Conservation (phyloP, 1,139 yeast genomes). For the Barnettozyma hawaiiensis region DNA sequence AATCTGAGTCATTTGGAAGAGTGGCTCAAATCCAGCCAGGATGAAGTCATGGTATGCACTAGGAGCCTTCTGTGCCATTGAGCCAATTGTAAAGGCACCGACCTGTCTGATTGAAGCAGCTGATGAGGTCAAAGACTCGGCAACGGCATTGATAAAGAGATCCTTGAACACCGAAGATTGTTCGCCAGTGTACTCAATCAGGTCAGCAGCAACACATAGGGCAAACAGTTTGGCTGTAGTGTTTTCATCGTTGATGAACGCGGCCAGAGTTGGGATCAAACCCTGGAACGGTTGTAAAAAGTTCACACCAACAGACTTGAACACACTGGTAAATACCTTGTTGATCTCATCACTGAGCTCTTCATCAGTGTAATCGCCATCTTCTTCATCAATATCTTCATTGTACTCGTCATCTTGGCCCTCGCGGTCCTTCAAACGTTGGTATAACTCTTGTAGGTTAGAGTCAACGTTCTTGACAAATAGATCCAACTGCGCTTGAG, state of each 20-base stretch:
- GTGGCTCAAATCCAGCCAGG: slow-evolving; percentile 62
- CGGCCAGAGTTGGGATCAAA: slow-evolving; percentile 48
- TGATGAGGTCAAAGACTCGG: slow-evolving; percentile 57
- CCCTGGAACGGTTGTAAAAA: slow-evolving; percentile 64
- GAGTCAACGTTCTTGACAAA: slow-evolving; percentile 57
- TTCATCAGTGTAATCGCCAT: slow-evolving; percentile 85
- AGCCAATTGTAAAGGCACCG: slow-evolving; percentile 80
- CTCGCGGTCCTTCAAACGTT: slow-evolving; percentile 65
- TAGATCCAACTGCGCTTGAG: slow-evolving; percentile 49
- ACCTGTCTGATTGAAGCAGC: slow-evolving; percentile 83
- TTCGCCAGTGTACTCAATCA: slow-evolving; percentile 74
- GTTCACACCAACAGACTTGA: slow-evolving; percentile 53
- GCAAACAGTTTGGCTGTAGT: slow-evolving; percentile 72
- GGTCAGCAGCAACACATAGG: slow-evolving; percentile 71
- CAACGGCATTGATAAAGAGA: slow-evolving; percentile 55
- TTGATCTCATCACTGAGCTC: slow-evolving; percentile 82
- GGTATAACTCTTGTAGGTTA: slow-evolving; percentile 62
- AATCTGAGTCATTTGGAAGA: slow-evolving; percentile 66
- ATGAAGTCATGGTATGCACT: slow-evolving; percentile 56
- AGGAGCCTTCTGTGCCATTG: slow-evolving; percentile 79
- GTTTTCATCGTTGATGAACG: slow-evolving; percentile 57
- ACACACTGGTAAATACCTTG: slow-evolving; percentile 68
- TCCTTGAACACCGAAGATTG: slow-evolving; percentile 61
- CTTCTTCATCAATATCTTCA: slow-evolving; percentile 64
- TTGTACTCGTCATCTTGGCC: slow-evolving; percentile 59